Evolutionary conservation across 2,329 filamentous ascomycete species (phyloP), one percentile per base, ranked within the genome.

Genomic region (Aaosphaeria pasadenensis): DNA sequence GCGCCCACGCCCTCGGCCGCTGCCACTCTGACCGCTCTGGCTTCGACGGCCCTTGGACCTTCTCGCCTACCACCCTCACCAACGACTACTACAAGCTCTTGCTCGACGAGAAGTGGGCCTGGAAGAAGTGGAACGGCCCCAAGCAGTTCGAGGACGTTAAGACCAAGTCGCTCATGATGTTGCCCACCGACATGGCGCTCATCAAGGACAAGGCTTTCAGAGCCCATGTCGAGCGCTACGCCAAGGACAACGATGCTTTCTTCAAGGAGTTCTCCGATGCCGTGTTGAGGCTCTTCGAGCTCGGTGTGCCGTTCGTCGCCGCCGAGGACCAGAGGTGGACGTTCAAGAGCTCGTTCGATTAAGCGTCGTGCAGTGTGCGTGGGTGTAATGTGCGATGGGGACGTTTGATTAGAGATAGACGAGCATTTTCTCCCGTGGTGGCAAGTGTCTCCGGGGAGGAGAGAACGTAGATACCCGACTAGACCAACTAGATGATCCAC

Each of bases 41-140:
- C 54, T 97, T 84, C 73, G 82, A 87, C 1, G 94, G 94, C 87
- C 94, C 62, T 91, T 86, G 74, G 84, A 88, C 17, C 81, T 97
- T 46, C 81, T 96, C 47, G 63, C 95, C 50, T 78, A 91, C 57
- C 40, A 85, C 94, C 49, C 71, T 99, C 67, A 96, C 89, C 65
- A 99, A 97, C 77, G 91, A 96, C 72, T 99, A 88, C 80, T 99
- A 83, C 84, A 87, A 84, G 60, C 83, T 97, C 11, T 80, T 99
- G 42, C 66, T 95, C 32, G 82, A 91, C 53, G 90, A 96, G 84
- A 95, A 95, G 81, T 97, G 92, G 94, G 77, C 83, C 67, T 89
- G 83, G 88, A 95, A 85, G 94, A 95, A 82, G 96, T 94, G 92
- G 92, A 84, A 91, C 63, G 92, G 94, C 30, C 91, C 91, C 57